Evolutionary conservation across 257 asterid genomes (phyloP).

Genomic region (Solanum bulbocastanum): DNA sequence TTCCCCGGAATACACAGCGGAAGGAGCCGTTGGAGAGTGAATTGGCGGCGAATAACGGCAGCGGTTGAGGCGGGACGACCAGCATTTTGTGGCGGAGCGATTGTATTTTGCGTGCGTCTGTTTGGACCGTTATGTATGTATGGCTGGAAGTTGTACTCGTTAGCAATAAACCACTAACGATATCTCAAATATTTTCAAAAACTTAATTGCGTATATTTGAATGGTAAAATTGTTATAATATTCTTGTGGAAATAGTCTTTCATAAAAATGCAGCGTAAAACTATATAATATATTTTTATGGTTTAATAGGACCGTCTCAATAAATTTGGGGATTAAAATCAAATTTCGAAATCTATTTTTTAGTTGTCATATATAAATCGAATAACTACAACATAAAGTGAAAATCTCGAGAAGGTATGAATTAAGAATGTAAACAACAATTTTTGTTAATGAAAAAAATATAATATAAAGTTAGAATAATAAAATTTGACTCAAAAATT

Average conservation of each 20-base stretch:
- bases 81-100: conserved; percentile 4
- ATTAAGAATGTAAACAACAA: too few relatives aligned
- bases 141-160: background rate
- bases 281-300: background rate
- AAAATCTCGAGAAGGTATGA: too few relatives aligned
- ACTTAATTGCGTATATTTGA: too few relatives aligned
- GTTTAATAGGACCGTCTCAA: background rate
- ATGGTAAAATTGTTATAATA: too few relatives aligned
- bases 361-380: too few relatives aligned
- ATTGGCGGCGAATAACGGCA: conserved; percentile 11
- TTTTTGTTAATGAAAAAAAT: too few relatives aligned
- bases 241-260: too few relatives aligned
- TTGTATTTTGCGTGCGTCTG: background rate
- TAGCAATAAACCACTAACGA: background rate
- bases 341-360: too few relatives aligned
- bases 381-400: too few relatives aligned
- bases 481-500: too few relatives aligned
- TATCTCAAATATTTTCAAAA: background rate
- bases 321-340: accelerated
- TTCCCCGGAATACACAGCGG: conserved; percentile 1
- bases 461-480: too few relatives aligned
- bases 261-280: too few relatives aligned
- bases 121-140: background rate
- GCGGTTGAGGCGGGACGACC: conserved; percentile 5
- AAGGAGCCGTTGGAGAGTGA: background rate